Evolutionary conservation across 768 basidiomycete species (phyloP), one percentile per base, ranked within the genome.

Genomic region (Gelatoporia subvermispora): DNA sequence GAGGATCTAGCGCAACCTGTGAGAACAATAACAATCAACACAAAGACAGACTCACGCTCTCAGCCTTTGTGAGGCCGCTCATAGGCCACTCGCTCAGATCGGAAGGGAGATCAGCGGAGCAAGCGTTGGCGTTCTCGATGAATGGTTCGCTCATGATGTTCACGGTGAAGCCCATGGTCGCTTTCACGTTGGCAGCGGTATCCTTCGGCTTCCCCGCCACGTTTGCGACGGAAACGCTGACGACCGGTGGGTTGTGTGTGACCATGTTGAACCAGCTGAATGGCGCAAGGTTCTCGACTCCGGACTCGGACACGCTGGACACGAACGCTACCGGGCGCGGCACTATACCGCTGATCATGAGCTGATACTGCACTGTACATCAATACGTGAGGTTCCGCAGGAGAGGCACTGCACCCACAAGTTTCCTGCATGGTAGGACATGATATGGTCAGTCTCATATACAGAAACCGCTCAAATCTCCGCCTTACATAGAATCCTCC

Each of bases 141-240:
- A 66, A 75, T 2, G 73, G 67, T 53, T 80, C 79, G 35, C 76
- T 78, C 57, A 83, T 81, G 58, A 79, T 77, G 54, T 76, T 78
- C 22, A 79, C 73, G 4, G 73, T 74, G 60, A 81, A 83, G 23
- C 72, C 67, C 40, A 74, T 73, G 22, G 70, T 71, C 1, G 62
- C 64, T 54, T 63, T 66, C 54, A 80, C 75, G 52, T 80, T 81
- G 22, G 56, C 54, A 22, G 67, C 57, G 0, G 76, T 77, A 50
- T 81, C 81, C 47, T 71, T 69, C 38, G 60, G 17, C 21, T 57
- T 56, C 18, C 39, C 39, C 17, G 52, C 54, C 22, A 45, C 35
- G 39, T 61, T 56, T 3, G 59, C 56, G 56, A 75, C 65, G 1
- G 73, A 73, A 21, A 81, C 58, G 54, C 73, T 62, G 37, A 78